These are phyloP conservation scores for Parastagonospora nodorum DNA, from an alignment of 2,329 filamentous ascomycete genomes.

Conservation along the genomic window DNA sequence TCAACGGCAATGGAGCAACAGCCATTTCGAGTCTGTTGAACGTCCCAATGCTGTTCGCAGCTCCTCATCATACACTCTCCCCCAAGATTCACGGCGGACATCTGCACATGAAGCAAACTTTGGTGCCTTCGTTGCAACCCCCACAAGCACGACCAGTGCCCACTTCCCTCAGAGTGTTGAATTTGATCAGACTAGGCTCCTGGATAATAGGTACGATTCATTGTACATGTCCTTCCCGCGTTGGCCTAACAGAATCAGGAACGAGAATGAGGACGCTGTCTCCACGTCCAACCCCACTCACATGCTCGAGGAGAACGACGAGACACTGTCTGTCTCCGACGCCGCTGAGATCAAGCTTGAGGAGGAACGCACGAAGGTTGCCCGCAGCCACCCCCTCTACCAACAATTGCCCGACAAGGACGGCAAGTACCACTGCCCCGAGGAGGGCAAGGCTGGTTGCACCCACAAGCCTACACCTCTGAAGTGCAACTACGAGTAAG, in stretches of 20 bases:
- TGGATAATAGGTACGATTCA: conserved; percentile 25
- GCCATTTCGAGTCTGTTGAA: conserved; percentile 23
- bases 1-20: conserved; percentile 29
- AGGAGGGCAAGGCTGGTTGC: conserved; percentile 74
- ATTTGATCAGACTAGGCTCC: conserved; percentile 25
- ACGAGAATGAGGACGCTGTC: conserved; percentile 34
- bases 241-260: conserved; percentile 19
- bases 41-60: conserved; percentile 27
- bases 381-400: conserved; percentile 68
- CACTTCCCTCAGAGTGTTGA: conserved; percentile 29
- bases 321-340: conserved; percentile 32
- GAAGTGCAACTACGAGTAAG: conserved; percentile 99
- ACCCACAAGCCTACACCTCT: conserved; percentile 92
- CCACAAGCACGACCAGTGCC: conserved; percentile 34
- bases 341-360: conserved; percentile 40
- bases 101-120: conserved; percentile 32
- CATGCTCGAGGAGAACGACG: conserved; percentile 38
- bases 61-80: conserved; percentile 34
- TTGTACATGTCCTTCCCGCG: not conserved
- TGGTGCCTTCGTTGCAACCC: conserved; percentile 37
- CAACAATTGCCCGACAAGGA: conserved; percentile 69
- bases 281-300: conserved; percentile 27
- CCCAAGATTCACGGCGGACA: conserved; percentile 26
- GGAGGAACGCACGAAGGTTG: conserved; percentile 46
- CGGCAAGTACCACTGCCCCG: conserved; percentile 93